Evolutionary conservation across 1,284 basidiomycete species (phyloP), one percentile per base, ranked within the genome.

Genomic region (Ustilago loliicola): DNA sequence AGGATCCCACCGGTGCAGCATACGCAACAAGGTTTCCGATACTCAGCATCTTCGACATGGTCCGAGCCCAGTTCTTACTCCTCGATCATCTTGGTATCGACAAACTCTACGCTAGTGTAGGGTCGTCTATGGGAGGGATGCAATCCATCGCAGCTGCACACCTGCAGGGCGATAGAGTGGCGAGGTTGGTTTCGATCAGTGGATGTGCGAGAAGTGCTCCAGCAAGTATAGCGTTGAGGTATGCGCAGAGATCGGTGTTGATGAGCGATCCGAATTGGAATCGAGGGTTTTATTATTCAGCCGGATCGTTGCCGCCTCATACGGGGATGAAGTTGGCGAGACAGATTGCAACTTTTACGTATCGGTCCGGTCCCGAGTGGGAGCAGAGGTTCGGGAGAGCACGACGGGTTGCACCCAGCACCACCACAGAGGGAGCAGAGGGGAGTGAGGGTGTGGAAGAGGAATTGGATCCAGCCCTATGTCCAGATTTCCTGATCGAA

Each of bases 251-350:
- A 83, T 96, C 77, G 30, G 96, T 99, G 13, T 90, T 99, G 61
- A 99, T 99, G 96, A 92, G 95, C 7, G 96, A 99, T 87, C 96
- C 96, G 0, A 98, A 99, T 80, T 99, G 96, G 97, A 99, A 99
- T 79, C 92, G 95, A 47, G 96, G 97, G 1, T 98, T 96, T 87
- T 99, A 99, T 88, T 99, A 99, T 85, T 93, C 94, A 5, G 52
- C 61, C 61, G 83, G 79, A 45, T 89, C 90, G n/a, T 86, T 96
- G 15, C 97, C 96, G 1, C 96, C 96, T 2, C 97, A 99, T 86
- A 94, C 92, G 2, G 96, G 96, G 27, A 98, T 99, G 95, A 99
- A 99, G 87, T 90, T 99, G 36, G 97, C 96, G 19, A 91, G 96
- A 73, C 96, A 99, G 88, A 98, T 99, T 79, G 97, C 97, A 6